phyloP scores from a whole-genome alignment of 208 protist genomes.

The Leishmania guyanensis region DNA sequence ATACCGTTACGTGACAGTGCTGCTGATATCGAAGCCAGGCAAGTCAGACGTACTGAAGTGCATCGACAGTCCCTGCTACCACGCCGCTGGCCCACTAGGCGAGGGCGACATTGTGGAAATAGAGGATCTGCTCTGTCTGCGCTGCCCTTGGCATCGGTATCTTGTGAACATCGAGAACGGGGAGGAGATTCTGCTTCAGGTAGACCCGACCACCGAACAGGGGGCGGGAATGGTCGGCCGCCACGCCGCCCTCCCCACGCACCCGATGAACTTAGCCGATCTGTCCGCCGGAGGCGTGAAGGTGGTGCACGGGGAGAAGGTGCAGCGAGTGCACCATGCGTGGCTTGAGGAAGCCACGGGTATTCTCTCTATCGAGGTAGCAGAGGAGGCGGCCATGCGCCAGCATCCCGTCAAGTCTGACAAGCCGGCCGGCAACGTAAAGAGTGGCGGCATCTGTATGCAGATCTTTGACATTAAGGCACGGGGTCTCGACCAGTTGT shows the following conservation, averaged over 20 bases:
- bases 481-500: conserved; percentile 50
- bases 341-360: conserved; percentile 68
- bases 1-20: conserved; percentile 81
- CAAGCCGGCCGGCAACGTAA: conserved; percentile 40
- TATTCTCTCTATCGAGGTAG: conserved; percentile 78
- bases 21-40: conserved; percentile 38
- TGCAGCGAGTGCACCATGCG: conserved; percentile 75
- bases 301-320: conserved; percentile 33
- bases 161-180: conserved; percentile 81
- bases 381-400: conserved; percentile 49
- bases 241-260: conserved; percentile 26
- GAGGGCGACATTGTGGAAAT: conserved; percentile 85
- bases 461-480: conserved; percentile 87
- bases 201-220: conserved; percentile 31
- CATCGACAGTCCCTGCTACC: conserved; percentile 88
- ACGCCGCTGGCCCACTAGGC: conserved; percentile 77
- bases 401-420: conserved; percentile 66
- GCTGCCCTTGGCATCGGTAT: conserved; percentile 84
- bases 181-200: conserved; percentile 54
- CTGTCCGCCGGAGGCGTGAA: conserved; percentile 19
- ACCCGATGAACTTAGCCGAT: conserved; percentile 25
- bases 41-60: conserved; percentile 51
- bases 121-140: conserved; percentile 81
- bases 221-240: conserved; percentile 25
- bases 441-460: conserved; percentile 87